Evolutionary conservation across 768 basidiomycete genomes (phyloP).

Genomic region (Filobasidium floriforme): DNA sequence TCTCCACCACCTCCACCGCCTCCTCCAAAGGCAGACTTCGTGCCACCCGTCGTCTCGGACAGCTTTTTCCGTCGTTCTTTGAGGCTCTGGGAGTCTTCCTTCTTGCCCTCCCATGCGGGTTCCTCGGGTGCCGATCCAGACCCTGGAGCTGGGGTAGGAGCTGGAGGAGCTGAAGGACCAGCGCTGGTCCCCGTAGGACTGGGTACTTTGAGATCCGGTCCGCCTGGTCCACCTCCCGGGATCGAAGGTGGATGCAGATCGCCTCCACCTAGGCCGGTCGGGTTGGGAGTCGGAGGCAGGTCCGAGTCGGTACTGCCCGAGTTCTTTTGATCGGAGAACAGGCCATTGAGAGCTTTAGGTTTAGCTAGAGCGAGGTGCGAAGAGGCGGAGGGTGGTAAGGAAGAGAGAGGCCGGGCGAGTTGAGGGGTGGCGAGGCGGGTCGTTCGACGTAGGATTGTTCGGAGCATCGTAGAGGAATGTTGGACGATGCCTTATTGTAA

Average conservation of each 20-base stretch:
- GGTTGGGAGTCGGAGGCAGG: constrained; percentile 8
- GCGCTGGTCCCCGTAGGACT: constrained; percentile 30
- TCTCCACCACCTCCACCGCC: constrained; percentile 35
- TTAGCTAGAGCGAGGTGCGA: background rate
- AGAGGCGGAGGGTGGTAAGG: background rate
- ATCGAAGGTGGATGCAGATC: constrained; percentile 9
- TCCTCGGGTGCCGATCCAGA: constrained; percentile 18
- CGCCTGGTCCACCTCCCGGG: constrained; percentile 14
- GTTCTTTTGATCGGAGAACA: background rate
- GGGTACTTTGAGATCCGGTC: constrained; percentile 29
- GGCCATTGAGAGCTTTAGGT: constrained; percentile 6
- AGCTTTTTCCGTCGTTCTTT: constrained; percentile 30
- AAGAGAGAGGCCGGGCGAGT: background rate
- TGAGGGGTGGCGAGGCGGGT: background rate
- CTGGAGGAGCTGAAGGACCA: background rate
- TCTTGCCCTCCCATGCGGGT: constrained; percentile 16
- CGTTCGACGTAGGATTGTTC: too few species aligned
- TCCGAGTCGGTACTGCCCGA: background rate
- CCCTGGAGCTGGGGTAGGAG: background rate
- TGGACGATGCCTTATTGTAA: too few species aligned
- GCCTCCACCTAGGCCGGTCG: constrained; percentile 13
- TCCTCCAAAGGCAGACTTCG: constrained; percentile 34
- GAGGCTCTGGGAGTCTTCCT: constrained; percentile 22
- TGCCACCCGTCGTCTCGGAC: constrained; percentile 29
- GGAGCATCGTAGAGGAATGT: too few species aligned